Base-by-base conservation (phyloP, 2,329 filamentous ascomycete genomes). In the Fusarium falciforme region DNA sequence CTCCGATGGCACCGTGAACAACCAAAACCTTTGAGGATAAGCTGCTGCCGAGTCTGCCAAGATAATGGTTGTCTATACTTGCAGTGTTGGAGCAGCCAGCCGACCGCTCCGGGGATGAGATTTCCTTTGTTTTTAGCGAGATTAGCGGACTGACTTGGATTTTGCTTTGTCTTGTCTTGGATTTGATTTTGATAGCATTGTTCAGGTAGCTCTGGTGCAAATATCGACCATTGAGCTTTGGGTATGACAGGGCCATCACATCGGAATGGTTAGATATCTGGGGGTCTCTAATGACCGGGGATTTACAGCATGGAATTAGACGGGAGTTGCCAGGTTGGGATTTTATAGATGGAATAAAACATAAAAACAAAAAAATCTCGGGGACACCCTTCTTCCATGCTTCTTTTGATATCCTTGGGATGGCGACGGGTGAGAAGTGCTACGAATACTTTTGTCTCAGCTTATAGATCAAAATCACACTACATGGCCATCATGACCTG, bases 51-150 rank as follows among this genome's bases (percentile, higher is more conserved):
- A 12, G 22, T 14, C 42, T 12, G 20, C 12, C 9, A 40, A 42
- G 33, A 54, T n/a, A 14, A 52, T 38, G 6, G 6, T 47, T 49
- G 31, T 22, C 12, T 52, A 17, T 35, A 40, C 52, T 36, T 27
- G 36, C 20, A 16, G 16, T 20, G 31, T 25, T 16, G 25, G 49
- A 40, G 33, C 44, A 52, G 25, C 16, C 14, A 31, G 12, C 8
- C 8, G 27, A 22, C 17, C 9, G 27, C n/a, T 55, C 16, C 11
- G 14, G 31, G 36, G 40, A 33, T 33, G 14, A 29, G 25, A 17
- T 73, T 67, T 68, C 31, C 29, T 72, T 76, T 75, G 69, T 69
- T 9, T 11, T 11, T 12, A 74, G 73, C 71, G 61, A 65, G 4
- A 63, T 20, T 42, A 35, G 61, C 42, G 42, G 33, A 47, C 47